phyloP scores from a whole-genome alignment of 495 filamentous ascomycete species.

The Aspergillus conjunctus region DNA sequence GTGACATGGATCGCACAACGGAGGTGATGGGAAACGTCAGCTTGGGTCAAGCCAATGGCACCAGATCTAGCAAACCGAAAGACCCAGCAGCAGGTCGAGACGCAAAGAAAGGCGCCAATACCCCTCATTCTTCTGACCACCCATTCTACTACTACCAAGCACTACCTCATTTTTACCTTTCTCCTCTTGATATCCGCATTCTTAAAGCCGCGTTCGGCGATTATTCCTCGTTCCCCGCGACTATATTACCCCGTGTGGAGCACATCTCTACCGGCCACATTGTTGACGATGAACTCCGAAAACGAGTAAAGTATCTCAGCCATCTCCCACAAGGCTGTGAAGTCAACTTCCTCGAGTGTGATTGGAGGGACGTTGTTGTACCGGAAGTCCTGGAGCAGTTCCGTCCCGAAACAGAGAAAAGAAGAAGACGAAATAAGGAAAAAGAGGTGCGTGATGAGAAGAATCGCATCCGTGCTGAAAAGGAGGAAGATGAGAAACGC shows the following conservation, averaged over 20 bases:
- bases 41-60: constrained; percentile 21
- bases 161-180: constrained; percentile 87
- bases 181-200: constrained; percentile 92
- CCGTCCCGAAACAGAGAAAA: constrained; percentile 71
- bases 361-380: constrained; percentile 90
- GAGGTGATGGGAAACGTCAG: constrained; percentile 33
- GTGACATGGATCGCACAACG: constrained; percentile 31
- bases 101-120: constrained; percentile 31
- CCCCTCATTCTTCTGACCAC: constrained; percentile 38
- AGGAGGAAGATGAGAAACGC: constrained; percentile 68
- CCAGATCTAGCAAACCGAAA: constrained; percentile 32
- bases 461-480: constrained; percentile 84
- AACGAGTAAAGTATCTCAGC: constrained; percentile 84
- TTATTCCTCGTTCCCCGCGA: constrained; percentile 82
- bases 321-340: constrained; percentile 93
- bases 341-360: constrained; percentile 91
- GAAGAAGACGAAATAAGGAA: constrained; percentile 78
- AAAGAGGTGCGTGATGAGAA: constrained; percentile 91
- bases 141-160: constrained; percentile 87
- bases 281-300: constrained; percentile 85
- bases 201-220: constrained; percentile 85
- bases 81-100: constrained; percentile 25
- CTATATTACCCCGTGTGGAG: constrained; percentile 87
- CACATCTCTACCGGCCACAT: constrained; percentile 89
- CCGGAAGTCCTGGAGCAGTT: constrained; percentile 75